Evolutionary conservation across 2,329 filamentous ascomycete species (phyloP), one percentile per base, ranked within the genome.

Genomic region (Massarina eburnea): DNA sequence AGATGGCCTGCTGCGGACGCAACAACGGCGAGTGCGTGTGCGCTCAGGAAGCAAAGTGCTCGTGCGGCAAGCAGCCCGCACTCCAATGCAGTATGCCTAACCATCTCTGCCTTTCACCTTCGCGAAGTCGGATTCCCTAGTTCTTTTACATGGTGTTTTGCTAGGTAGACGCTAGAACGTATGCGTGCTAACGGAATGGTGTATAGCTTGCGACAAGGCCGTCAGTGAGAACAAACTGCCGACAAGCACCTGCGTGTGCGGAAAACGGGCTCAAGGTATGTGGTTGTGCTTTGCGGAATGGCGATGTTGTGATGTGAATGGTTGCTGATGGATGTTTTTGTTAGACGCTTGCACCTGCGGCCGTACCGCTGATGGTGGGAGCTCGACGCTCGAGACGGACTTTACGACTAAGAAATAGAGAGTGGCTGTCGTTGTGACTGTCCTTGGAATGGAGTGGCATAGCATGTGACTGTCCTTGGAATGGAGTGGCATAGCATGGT

Each of bases 41-140:
- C 59, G 78, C 79, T 30, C 72, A 76, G 43, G 79, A 83, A 59
- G 80, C 81, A 51, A 82, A 73, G 50, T 96, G 91, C 82, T 95
- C 89, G 14, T 97, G 92, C 71, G 92, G 92, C 66, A 84, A 96
- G 77, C 81, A 94, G 68, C 82, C 84, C 3, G 92, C 92, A 39
- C 83, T 96, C 39, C 80, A 91, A 70, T 97, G 92, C 82, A 87
- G 66, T 69, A 69, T 50, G 65, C 62, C 22, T 27, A 33, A 39
- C 51, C 44, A 46, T 24, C 39, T 46, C 46, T 19, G 27, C 20
- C 15, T 41, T 45, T 30, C 45, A 35, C 27, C 33, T 39, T 21
- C 43, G 47, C 40, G 43, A 45, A 44, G 48, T 44, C 21, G 17
- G 26, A 41, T 32, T 19, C 14, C 34, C 24, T 19, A n/a, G 30